Evolutionary conservation across 169 alveolate genomes (phyloP).

Genomic region (Plasmodium knowlesi): DNA sequence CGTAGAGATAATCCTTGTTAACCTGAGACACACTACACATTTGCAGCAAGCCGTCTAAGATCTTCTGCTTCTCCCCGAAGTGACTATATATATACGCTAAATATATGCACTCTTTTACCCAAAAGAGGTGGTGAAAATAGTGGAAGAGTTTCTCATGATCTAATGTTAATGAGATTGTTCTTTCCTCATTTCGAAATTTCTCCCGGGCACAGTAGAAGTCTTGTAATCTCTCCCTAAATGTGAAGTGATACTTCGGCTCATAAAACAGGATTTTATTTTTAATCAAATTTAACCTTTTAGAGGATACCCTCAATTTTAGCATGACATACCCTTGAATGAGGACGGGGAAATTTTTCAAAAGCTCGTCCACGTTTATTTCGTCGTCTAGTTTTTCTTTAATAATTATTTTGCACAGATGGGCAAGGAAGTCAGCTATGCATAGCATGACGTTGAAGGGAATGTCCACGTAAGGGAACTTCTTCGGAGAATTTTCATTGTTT

Average conservation of each 20-base stretch:
- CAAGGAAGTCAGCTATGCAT: conserved; percentile 61
- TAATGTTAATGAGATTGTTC: conserved; percentile 22
- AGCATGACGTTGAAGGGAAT: conserved; percentile 30
- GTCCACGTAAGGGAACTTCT: conserved; percentile 16
- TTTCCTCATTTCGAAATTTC: conserved; percentile 3
- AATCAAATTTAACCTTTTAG: conserved; percentile 59
- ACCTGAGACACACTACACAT: conserved; percentile 49
- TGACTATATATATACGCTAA: conserved; percentile 48
- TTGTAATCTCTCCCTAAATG: conserved; percentile 43
- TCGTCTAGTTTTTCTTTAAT: conserved; percentile 33
- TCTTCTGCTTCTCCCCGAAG: conserved; percentile 22
- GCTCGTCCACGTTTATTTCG: conserved; percentile 55
- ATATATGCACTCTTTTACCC: conserved; percentile 59
- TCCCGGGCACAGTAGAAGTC: conserved; percentile 54
- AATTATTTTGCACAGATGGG: conserved; percentile 38
- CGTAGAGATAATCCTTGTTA: conserved; percentile 53
- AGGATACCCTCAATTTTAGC: conserved; percentile 40
- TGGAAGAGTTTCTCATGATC: conserved; percentile 25
- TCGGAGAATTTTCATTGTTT: neutral
- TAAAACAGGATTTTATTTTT: conserved; percentile 59
- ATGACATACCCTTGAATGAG: conserved; percentile 68
- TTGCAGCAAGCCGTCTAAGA: conserved; percentile 42
- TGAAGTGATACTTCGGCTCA: conserved; percentile 10
- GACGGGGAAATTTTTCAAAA: conserved; percentile 38
- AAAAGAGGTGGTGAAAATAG: conserved; percentile 41